Conservation (phyloP, 805 yeast species). For the Monosporozyma yasuniensis region DNA sequence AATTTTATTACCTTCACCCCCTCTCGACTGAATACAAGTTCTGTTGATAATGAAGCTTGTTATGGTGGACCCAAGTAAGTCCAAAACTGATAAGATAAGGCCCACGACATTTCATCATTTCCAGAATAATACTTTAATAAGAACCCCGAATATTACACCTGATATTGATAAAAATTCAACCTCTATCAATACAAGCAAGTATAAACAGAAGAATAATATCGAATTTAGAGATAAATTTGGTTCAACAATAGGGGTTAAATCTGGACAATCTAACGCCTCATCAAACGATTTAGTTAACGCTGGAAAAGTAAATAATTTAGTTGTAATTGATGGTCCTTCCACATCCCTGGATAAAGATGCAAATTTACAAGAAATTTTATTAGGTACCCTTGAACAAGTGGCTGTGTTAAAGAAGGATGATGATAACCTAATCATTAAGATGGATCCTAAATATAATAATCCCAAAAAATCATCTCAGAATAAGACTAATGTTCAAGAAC, state of each 20-base stretch:
- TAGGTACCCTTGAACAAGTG: background rate
- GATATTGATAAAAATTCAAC: background rate
- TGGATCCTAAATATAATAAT: background rate
- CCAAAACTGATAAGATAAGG: slow-evolving; percentile 6
- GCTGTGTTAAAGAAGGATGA: background rate
- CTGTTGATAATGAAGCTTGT: slow-evolving; percentile 9
- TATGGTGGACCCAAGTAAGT: slow-evolving; percentile 11
- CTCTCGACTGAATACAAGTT: background rate
- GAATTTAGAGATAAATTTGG: background rate
- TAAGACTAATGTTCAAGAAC: background rate
- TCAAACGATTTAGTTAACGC: background rate
- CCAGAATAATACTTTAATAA: background rate
- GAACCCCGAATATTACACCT: background rate
- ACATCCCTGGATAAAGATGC: background rate
- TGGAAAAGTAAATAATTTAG: background rate
- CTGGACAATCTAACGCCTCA: too few relatives aligned
- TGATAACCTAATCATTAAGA: background rate
- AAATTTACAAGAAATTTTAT: background rate
- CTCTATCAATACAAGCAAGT: background rate
- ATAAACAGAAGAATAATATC: background rate
- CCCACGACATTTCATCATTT: slow-evolving; percentile 10
- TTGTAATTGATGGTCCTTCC: background rate
- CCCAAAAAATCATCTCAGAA: background rate
- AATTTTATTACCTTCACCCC: background rate
- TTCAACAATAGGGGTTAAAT: background rate